Conservation (phyloP, 441 rosid genomes). For the Erysimum pusillum region DNA sequence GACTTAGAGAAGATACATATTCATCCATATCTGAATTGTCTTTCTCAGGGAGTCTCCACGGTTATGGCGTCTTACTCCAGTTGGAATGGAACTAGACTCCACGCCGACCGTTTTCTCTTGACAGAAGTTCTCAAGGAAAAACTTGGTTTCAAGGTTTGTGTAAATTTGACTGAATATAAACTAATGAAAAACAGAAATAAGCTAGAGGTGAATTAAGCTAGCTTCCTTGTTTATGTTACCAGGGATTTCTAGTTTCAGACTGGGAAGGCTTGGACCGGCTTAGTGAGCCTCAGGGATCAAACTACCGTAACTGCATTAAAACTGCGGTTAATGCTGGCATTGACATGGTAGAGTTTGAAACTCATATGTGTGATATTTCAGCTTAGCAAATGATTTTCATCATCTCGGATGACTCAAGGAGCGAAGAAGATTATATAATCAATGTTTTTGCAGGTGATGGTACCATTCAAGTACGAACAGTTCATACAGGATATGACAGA, state of each 20-base stretch:
- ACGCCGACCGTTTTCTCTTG: constrained; percentile 68
- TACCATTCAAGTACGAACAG: constrained; percentile 61
- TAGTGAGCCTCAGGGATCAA: constrained; percentile 66
- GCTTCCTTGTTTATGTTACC: constrained; percentile 34
- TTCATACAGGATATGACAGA: constrained; percentile 62
- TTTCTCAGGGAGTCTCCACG: constrained; percentile 83
- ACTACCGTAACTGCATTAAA: constrained; percentile 68
- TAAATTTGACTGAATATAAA: not conserved
- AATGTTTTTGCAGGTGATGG: constrained; percentile 72
- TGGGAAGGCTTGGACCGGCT: constrained; percentile 88
- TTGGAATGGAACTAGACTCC: constrained; percentile 80
- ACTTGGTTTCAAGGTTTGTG: constrained; percentile 79
- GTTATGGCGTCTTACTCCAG: constrained; percentile 93
- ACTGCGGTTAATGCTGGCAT: constrained; percentile 85
- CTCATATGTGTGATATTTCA: not conserved
- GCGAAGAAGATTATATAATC: not conserved
- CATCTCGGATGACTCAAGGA: constrained; percentile 18
- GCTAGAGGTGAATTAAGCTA: not conserved
- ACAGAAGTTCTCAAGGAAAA: constrained; percentile 78
- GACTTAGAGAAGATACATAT: constrained; percentile 80
- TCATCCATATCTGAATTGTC: constrained; percentile 80
- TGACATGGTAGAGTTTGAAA: constrained; percentile 73
- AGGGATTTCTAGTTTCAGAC: constrained; percentile 91
- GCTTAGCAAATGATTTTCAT: constrained; percentile 16
- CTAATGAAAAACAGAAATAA: not conserved